phyloP scores from a whole-genome alignment of 768 basidiomycete genomes.

The Pisolithus orientalis region DNA sequence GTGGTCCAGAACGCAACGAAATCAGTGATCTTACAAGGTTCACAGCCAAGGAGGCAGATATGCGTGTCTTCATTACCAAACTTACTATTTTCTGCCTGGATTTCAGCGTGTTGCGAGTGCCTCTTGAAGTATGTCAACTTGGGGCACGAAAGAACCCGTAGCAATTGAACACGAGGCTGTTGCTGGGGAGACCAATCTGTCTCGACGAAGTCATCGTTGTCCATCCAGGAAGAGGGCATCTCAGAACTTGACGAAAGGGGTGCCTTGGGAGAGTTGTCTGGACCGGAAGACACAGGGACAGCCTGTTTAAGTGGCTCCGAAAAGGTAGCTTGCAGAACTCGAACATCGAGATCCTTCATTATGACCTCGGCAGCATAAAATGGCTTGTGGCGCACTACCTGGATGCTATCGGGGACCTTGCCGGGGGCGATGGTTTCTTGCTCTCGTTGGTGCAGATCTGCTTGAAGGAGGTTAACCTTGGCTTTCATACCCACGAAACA shows the following conservation, averaged over 20 bases:
- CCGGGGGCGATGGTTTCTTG: slow-evolving; percentile 66
- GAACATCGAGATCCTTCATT: slow-evolving; percentile 68
- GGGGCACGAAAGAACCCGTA: slow-evolving; percentile 73
- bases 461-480: slow-evolving; percentile 72
- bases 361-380: slow-evolving; percentile 87
- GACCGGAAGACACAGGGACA: slow-evolving; percentile 43
- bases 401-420: slow-evolving; percentile 49
- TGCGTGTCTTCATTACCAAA: slow-evolving; percentile 87
- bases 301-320: slow-evolving; percentile 60
- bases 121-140: slow-evolving; percentile 78
- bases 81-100: slow-evolving; percentile 51
- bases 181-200: slow-evolving; percentile 54
- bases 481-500: slow-evolving; percentile 84
- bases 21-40: slow-evolving; percentile 47
- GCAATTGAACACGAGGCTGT: slow-evolving; percentile 57
- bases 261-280: slow-evolving; percentile 36
- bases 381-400: slow-evolving; percentile 66
- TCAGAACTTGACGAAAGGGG: slow-evolving; percentile 24
- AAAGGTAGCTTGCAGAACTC: slow-evolving; percentile 75
- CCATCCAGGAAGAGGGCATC: slow-evolving; percentile 60
- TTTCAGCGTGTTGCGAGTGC: slow-evolving; percentile 36
- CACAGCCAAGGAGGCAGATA: slow-evolving; percentile 68
- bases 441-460: slow-evolving; percentile 88
- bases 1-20: not conserved
- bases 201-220: slow-evolving; percentile 79